Conservation (phyloP, 768 basidiomycete species). For the Suillus tomentosus region DNA sequence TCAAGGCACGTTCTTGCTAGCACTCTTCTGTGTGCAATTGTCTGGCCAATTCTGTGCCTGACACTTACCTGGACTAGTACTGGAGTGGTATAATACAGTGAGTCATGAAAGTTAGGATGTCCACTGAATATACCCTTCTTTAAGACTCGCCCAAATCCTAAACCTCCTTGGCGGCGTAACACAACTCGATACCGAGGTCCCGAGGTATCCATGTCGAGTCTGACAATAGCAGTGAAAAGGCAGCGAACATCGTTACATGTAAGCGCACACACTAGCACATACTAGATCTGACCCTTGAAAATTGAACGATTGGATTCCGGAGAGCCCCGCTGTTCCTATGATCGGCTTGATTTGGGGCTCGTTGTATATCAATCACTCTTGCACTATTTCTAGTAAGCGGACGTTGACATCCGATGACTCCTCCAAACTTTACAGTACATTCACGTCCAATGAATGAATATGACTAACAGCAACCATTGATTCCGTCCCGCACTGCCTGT, state of each 20-base stretch:
- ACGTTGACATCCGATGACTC: not conserved
- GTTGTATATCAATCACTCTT: not conserved
- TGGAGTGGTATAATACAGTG: not conserved
- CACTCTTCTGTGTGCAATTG: not conserved
- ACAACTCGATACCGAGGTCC: constrained; percentile 13
- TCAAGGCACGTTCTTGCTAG: not conserved
- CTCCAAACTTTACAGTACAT: not conserved
- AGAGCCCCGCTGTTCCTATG: not conserved
- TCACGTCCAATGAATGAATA: not conserved
- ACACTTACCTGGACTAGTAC: not conserved
- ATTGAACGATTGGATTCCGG: not conserved
- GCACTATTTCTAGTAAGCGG: not conserved
- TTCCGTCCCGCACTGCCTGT: not conserved
- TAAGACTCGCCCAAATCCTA: not conserved
- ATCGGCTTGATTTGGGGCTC: not conserved
- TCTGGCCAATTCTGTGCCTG: not conserved
- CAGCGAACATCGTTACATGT: not conserved
- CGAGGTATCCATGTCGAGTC: constrained; percentile 10
- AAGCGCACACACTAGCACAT: not conserved
- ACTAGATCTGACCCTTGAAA: not conserved
- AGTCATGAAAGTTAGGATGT: not conserved
- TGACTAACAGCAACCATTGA: not conserved
- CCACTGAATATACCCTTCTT: constrained; percentile 8
- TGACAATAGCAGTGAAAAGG: not conserved
- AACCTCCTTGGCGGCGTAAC: not conserved